Evolutionary conservation across 1,284 basidiomycete genomes (phyloP).

Genomic region (Ustilago vetiveriae): DNA sequence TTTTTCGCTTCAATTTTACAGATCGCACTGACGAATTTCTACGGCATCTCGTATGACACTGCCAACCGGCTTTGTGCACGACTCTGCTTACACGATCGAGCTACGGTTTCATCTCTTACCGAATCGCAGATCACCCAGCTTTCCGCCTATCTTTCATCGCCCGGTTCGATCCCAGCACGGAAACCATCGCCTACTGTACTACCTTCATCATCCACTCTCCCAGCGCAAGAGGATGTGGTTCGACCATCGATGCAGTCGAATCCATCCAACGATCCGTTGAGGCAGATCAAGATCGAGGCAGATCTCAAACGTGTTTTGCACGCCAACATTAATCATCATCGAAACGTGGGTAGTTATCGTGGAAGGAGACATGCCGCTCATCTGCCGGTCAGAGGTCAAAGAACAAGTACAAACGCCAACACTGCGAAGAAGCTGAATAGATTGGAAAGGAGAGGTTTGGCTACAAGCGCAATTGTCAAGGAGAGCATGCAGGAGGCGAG

Average conservation of each 20-base stretch:
- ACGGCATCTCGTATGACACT: slow-evolving; percentile 80
- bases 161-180: slow-evolving; percentile 73
- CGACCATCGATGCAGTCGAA: slow-evolving; percentile 51
- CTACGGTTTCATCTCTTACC: slow-evolving; percentile 79
- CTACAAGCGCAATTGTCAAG: neutral
- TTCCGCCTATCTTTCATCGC: slow-evolving; percentile 87
- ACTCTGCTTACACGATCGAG: slow-evolving; percentile 80
- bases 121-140: slow-evolving; percentile 83
- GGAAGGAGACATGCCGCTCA: slow-evolving; percentile 87
- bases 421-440: slow-evolving; percentile 86
- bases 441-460: slow-evolving; percentile 70
- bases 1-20: slow-evolving; percentile 68
- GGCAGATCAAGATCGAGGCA: slow-evolving; percentile 80
- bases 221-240: neutral
- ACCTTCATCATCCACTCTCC: slow-evolving; percentile 5
- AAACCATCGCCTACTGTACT: slow-evolving; percentile 67
- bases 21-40: slow-evolving; percentile 85
- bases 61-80: slow-evolving; percentile 85
- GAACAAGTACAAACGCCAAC: slow-evolving; percentile 83
- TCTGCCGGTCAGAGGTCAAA: slow-evolving; percentile 87
- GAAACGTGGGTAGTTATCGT: slow-evolving; percentile 87
- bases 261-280: slow-evolving; percentile 70
- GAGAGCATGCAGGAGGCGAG: too few relatives aligned
- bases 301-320: slow-evolving; percentile 80
- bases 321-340: slow-evolving; percentile 88